phyloP scores from a whole-genome alignment of 2,329 filamentous ascomycete genomes.

The Sclerotinia sclerotiorum region DNA sequence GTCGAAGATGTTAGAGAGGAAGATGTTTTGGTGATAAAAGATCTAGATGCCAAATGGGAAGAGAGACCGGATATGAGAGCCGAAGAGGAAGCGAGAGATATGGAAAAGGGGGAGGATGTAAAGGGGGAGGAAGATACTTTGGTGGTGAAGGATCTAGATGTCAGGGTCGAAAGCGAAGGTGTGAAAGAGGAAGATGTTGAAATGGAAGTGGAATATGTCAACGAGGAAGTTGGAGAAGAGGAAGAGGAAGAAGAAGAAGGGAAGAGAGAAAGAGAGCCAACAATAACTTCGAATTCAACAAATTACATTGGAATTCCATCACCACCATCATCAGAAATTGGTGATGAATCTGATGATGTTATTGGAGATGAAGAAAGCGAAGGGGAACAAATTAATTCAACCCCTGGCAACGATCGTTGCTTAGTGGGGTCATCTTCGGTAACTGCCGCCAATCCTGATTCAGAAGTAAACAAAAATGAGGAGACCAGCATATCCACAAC shows the following conservation, averaged over 20 bases:
- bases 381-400: background rate
- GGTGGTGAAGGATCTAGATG: slow-evolving; percentile 4
- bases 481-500: slow-evolving; percentile 19
- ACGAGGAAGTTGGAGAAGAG: background rate
- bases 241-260: background rate
- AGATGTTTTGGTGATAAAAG: slow-evolving; percentile 7
- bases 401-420: slow-evolving; percentile 25
- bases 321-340: slow-evolving; percentile 21
- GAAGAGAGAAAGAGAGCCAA: background rate
- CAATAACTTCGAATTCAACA: background rate
- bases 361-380: slow-evolving; percentile 2
- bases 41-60: background rate
- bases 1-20: background rate
- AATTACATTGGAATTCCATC: background rate
- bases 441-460: slow-evolving; percentile 19
- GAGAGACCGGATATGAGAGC: background rate
- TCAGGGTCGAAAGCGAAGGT: background rate
- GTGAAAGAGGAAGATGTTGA: background rate
- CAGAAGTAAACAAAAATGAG: slow-evolving; percentile 23
- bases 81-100: background rate
- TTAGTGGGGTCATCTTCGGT: slow-evolving; percentile 18
- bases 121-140: background rate
- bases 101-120: background rate
- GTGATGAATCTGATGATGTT: slow-evolving; percentile 1
- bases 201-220: background rate